Base-by-base conservation (phyloP, 352 stramenopile species). In the Phytopythium helicoides region DNA sequence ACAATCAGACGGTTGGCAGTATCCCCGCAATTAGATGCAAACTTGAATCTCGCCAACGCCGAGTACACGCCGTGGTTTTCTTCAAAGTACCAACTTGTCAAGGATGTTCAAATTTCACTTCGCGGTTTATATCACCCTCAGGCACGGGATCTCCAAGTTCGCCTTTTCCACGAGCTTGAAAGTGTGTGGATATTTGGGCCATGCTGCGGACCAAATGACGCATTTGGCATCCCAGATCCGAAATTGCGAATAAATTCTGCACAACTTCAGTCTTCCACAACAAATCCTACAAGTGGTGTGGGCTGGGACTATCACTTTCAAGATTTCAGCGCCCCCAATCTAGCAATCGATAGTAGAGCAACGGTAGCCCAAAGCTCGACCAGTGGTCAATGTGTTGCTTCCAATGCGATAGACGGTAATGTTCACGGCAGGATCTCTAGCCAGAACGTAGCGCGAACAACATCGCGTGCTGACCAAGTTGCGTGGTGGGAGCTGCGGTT, bases 401-500 rank as follows among this genome's bases (percentile, higher is more conserved):
- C 56, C 16, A 75, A 87, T n/a, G 82, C 82, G 19, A 88, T 92
- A 41, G 82, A 93, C 26, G 81, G 82, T 14, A 61, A 56, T 22
- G 68, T 86, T 19, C 58, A 68, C 8, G 76, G 71, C 1, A 63
- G 36, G 18, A 62, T 76, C 12, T 71, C 76, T 0, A 72, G 63
- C 3, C 74, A 84, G 35, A 69, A 55, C 1, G 72, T 89, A 5
- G 78, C 82, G 18, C 63, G 76, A 9, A 89, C 82, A 0, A 68
- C 11, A 52, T 60, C 11, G 37, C 63, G n/a, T 54, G 61, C 33
- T 6, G 23, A 48, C 61, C 62, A 40, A 15, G 35, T 54, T 16
- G 56, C 81, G 8, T 95, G 82, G 82, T 95, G 82, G 82, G 71
- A 91, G 44, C 58, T 95, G 0, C 60, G 75, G 9, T 56, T 92